A percentile compares a stretch with the other conserved stretches of the same genome.
These are phyloP conservation scores for Plantago coronopus DNA, from an alignment of 305 asterid genomes.

Conservation along the genomic window DNA sequence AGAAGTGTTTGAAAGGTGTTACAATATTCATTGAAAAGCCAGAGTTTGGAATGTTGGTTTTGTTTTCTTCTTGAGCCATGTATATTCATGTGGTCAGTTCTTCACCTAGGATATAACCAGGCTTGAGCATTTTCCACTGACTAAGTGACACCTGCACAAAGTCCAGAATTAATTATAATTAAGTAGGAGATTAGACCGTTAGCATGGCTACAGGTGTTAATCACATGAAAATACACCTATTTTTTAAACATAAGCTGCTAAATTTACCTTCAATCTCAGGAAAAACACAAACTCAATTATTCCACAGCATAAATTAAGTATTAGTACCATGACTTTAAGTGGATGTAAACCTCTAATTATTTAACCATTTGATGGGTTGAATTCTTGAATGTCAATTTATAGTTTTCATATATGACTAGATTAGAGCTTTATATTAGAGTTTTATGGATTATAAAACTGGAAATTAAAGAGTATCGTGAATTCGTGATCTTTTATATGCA, in stretches of 20 bases:
- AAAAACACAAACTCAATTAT: neutral
- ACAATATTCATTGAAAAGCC: conserved; percentile 28
- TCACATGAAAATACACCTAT: neutral
- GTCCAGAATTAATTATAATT: neutral
- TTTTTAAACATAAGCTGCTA: neutral
- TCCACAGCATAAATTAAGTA: neutral
- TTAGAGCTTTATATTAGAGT: too few relatives aligned
- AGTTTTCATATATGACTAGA: too few relatives aligned
- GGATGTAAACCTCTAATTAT: too few relatives aligned
- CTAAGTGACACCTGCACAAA: conserved; percentile 1
- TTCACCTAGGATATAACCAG: conserved; percentile 9
- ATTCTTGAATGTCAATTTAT: too few relatives aligned
- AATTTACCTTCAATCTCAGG: conserved; percentile 1
- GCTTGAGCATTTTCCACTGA: conserved; percentile 17
- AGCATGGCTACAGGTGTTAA: neutral
- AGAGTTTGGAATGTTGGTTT: conserved; percentile 36
- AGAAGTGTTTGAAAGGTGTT: conserved; percentile 17
- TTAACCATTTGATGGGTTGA: too few relatives aligned
- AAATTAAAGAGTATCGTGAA: too few relatives aligned
- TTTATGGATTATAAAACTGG: too few relatives aligned
- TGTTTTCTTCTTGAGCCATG: conserved; percentile 18
- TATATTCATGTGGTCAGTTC: conserved; percentile 3
- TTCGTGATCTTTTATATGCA: too few relatives aligned
- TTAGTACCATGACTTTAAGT: neutral
- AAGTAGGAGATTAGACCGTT: neutral